Evolutionary conservation across 768 basidiomycete species (phyloP).

Genomic region (Pleurotus platypus): DNA sequence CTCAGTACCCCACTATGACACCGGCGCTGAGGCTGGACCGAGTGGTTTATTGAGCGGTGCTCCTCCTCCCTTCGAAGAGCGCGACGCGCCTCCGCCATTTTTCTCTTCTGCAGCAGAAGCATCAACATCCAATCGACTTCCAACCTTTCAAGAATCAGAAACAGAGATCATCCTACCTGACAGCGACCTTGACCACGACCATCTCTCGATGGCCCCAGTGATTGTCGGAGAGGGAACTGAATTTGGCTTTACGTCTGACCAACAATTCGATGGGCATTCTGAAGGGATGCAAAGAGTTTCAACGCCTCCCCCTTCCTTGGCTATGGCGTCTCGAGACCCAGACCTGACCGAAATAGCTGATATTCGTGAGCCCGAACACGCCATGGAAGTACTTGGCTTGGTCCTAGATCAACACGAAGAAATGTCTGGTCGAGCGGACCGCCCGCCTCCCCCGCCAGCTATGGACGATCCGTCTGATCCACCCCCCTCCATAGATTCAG

Average conservation of each 20-base stretch:
- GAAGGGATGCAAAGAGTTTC: conserved; percentile 60
- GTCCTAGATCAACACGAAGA: conserved; percentile 51
- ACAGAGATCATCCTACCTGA: conserved; percentile 66
- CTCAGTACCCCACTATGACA: conserved; percentile 61
- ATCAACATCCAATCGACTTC: conserved; percentile 57
- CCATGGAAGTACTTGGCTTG: conserved; percentile 55
- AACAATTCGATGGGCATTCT: conserved; percentile 81
- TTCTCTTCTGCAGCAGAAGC: conserved; percentile 50
- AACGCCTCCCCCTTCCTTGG: conserved; percentile 75
- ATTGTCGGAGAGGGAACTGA: conserved; percentile 73
- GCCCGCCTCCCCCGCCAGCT: conserved; percentile 76
- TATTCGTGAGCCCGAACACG: conserved; percentile 46
- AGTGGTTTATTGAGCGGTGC: conserved; percentile 62
- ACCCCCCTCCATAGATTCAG: conserved; percentile 84
- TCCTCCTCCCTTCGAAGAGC: conserved; percentile 84
- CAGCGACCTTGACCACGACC: conserved; percentile 27
- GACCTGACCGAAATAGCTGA: conserved; percentile 66
- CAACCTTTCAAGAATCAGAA: conserved; percentile 81
- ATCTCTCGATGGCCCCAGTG: conserved; percentile 23
- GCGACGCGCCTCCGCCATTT: conserved; percentile 77
- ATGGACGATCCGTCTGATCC: conserved; percentile 88
- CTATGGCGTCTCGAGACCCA: conserved; percentile 69
- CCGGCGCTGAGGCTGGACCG: conserved; percentile 66
- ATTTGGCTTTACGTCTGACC: conserved; percentile 68
- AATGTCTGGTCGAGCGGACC: conserved; percentile 32